Evolutionary conservation across 768 basidiomycete genomes (phyloP), one percentile per base, ranked within the genome.

Genomic region (Phlegmacium glaucopus): DNA sequence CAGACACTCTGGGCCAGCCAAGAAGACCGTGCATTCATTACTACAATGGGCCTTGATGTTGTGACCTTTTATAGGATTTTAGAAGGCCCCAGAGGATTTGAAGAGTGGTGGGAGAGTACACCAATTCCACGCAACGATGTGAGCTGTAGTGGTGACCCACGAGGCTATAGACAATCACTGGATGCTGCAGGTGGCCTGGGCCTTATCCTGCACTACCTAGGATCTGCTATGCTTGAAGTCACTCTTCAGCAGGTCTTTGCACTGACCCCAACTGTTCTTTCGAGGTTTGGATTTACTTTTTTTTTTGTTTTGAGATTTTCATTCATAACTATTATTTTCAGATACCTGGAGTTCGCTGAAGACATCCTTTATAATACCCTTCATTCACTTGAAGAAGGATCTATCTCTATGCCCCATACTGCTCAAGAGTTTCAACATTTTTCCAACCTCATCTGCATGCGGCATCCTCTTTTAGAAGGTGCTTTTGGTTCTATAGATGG

Each of bases 231-330:
- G 66, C 59, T 42, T 1, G 67, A 76, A 26, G 54, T 66, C 18
- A 63, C 56, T 18, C 59, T 77, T 1, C 65, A 70, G 45, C 68
- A 75, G 40, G 74, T 77, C 7, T 79, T 78, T 53, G 72, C 70
- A 1, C 53, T 77, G 6, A 61, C 71, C 10, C 72, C 74, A 9
- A 22, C 67, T 0, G 22, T 22, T 22, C 22, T 22, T 22, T 22
- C 5, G 22, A 22, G 22, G 22, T 22, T n/a, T n/a, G n/a, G n/a
- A 22, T 22, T 22, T 22, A n/a, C n/a, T n/a, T 22, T 2, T 22
- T 3, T 22, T 22, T 3, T 22, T 22, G 3, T 22, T 22, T 22
- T 5, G 5, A 22, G 22, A 22, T 22, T 22, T 22, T 5, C 5
- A 5, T 22, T 22, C 5, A 5, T 22, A 22, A 22, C 22, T 22